These are phyloP conservation scores for Nitzschia sp. DNA, from an alignment of 108 stramenopile genomes.

Conservation along the genomic window DNA sequence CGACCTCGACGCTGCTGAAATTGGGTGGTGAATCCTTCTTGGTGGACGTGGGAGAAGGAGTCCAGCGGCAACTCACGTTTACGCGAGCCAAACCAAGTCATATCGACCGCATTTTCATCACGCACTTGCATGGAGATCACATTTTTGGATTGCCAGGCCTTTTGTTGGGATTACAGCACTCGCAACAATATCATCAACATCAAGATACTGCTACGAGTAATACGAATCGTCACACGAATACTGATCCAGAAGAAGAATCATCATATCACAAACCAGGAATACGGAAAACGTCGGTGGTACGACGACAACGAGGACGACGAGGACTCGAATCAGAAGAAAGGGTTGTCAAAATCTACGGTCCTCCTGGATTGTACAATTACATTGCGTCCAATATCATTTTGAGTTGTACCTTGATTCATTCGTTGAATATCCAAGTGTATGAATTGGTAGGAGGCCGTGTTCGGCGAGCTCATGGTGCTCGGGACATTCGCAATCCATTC, in stretches of 20 bases:
- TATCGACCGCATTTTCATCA: constrained; percentile 74
- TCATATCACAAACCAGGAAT: too few species aligned
- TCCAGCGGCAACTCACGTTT: constrained; percentile 79
- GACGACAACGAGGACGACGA: constrained; percentile 13
- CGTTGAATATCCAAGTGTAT: constrained; percentile 54
- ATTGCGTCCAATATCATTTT: constrained; percentile 60
- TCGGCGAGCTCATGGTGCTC: constrained; percentile 30
- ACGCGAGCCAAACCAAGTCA: constrained; percentile 27
- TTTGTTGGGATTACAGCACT: constrained; percentile 45
- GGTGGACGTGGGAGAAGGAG: constrained; percentile 93
- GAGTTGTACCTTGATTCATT: constrained; percentile 49
- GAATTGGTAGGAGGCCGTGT: constrained; percentile 68
- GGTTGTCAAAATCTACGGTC: constrained; percentile 74
- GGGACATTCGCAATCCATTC: constrained; percentile 48
- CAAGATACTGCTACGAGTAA: too few species aligned
- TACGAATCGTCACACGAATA: too few species aligned
- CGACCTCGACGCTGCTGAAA: constrained; percentile 56
- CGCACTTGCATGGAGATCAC: constrained; percentile 95
- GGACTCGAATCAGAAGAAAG: background rate
- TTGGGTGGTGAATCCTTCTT: constrained; percentile 59
- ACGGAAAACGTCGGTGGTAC: background rate
- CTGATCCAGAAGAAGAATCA: constrained; percentile 21
- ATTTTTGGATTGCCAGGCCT: constrained; percentile 86
- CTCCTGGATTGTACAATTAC: constrained; percentile 79
- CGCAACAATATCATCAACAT: background rate